A percentile compares a stretch with the other conserved stretches of the same genome.
Evolutionary conservation across 768 basidiomycete species (phyloP).

Genomic region (Austroboletus eburneus): DNA sequence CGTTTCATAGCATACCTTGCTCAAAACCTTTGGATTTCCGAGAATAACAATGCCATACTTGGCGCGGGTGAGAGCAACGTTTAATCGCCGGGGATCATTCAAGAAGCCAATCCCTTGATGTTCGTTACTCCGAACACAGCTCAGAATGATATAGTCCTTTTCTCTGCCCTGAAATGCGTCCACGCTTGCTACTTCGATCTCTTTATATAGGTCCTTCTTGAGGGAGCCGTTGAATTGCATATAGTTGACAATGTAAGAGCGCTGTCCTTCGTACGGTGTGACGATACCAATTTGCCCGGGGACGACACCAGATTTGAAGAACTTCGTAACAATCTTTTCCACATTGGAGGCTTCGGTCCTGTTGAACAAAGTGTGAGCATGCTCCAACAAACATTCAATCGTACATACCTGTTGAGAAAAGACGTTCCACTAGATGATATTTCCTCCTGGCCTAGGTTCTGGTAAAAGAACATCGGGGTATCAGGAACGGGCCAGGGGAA

Average conservation of each 20-base stretch:
- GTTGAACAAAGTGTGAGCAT: slow-evolving; percentile 8
- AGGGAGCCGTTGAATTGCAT: slow-evolving; percentile 99
- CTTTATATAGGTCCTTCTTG: slow-evolving; percentile 99
- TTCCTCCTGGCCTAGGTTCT: slow-evolving; percentile 98
- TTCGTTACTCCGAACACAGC: slow-evolving; percentile 97
- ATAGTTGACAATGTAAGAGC: slow-evolving; percentile 97
- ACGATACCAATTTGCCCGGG: slow-evolving; percentile 97
- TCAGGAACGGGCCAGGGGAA: slow-evolving; percentile 98
- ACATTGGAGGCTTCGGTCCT: slow-evolving; percentile 99
- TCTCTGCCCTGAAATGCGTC: slow-evolving; percentile 99
- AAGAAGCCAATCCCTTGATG: slow-evolving; percentile 99
- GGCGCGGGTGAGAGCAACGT: slow-evolving; percentile 94
- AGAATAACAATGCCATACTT: slow-evolving; percentile 98
- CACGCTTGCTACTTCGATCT: slow-evolving; percentile 97
- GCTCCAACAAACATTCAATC: neutral
- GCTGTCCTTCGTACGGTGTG: slow-evolving; percentile 98
- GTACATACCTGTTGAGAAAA: slow-evolving; percentile 80
- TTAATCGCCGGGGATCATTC: slow-evolving; percentile 93
- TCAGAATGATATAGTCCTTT: slow-evolving; percentile 99
- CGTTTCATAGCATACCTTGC: slow-evolving; percentile 67
- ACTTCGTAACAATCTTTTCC: slow-evolving; percentile 99
- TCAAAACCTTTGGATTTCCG: slow-evolving; percentile 99
- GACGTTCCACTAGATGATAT: slow-evolving; percentile 98
- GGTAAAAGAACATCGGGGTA: slow-evolving; percentile 99
- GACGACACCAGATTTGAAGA: slow-evolving; percentile 98